A percentile compares a stretch with the other conserved stretches of the same genome.
Conservation (phyloP, 257 asterid genomes). For the Lithospermum erythrorhizon region DNA sequence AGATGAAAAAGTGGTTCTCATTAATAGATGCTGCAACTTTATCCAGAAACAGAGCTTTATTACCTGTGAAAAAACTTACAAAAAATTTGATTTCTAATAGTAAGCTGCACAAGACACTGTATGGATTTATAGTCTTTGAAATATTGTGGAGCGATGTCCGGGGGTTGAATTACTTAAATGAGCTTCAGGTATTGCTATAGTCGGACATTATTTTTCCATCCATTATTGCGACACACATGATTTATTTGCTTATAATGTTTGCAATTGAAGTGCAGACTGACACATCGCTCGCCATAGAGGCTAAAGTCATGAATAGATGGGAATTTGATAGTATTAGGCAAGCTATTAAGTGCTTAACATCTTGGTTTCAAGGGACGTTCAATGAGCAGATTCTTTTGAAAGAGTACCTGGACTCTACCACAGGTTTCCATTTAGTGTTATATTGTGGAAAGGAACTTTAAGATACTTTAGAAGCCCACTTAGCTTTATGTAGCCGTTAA, state of each 20-base stretch:
- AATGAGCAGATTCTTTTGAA: slow-evolving; percentile 48
- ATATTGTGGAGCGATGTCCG: slow-evolving; percentile 75
- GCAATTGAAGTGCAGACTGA: slow-evolving; percentile 48
- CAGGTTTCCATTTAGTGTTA: slow-evolving; percentile 24
- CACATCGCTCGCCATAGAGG: slow-evolving; percentile 81
- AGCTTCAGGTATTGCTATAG: slow-evolving; percentile 66
- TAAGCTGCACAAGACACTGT: slow-evolving; percentile 72
- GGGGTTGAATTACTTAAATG: slow-evolving; percentile 82
- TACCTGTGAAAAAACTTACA: slow-evolving; percentile 76
- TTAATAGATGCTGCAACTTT: slow-evolving; percentile 57
- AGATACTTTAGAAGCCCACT: neutral
- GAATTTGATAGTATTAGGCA: slow-evolving; percentile 82
- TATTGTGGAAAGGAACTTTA: neutral
- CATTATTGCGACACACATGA: neutral
- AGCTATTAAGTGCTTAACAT: slow-evolving; percentile 48
- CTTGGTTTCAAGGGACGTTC: slow-evolving; percentile 79
- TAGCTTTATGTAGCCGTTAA: neutral
- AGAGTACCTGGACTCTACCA: slow-evolving; percentile 45
- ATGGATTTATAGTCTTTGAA: slow-evolving; percentile 92
- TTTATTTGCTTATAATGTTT: neutral
- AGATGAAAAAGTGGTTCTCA: slow-evolving; percentile 52
- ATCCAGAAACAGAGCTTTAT: slow-evolving; percentile 75
- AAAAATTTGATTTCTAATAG: slow-evolving; percentile 61
- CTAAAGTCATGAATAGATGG: slow-evolving; percentile 93
- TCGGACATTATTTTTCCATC: neutral